Base-by-base conservation (phyloP, 2,329 filamentous ascomycete species). In the Thermoascus crustaceus region DNA sequence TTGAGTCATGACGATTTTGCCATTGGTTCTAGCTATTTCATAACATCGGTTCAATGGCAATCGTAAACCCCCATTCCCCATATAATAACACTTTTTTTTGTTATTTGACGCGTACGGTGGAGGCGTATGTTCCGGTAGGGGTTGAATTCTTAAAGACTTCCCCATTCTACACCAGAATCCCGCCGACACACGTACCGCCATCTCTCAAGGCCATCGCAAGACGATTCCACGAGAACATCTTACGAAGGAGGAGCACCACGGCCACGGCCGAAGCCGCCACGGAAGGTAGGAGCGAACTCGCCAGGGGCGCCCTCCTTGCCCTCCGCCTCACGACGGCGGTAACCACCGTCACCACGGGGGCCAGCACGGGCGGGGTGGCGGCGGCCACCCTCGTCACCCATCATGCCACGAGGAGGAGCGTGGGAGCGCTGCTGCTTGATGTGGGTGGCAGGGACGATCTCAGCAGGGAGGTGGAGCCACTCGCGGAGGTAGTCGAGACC, bases 381-480 rank as follows among this genome's bases (percentile, higher is more conserved):
- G 64, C 82, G 78, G 57, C 76, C 71, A 66, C 94, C 88, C 52
- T 80, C 78, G 63, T 75, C 78, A 59, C 87, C 87, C 75, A 96
- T 80, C 91, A 98, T 96, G 66, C 91, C 91, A 63, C 91, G 88
- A 64, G 91, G 89, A 70, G 89, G 89, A 73, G 87, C 88, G 73
- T 95, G 87, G 60, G 86, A 91, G 71, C 91, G 86, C 79, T 95
- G 87, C 78, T 95, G 88, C 85, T 98, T 98, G 76, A 98, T 96
- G 83, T 98, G 91, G 63, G 91, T 98, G 63, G 93, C 87, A 58
- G 91, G 91, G 55, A 98, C 91, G 66, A 98, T 95, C 81, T 98
- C 91, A 67, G 91, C 88, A 62, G 91, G 91, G 60, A 98, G 84
- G 75, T 98, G 91, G 60, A 98, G 88, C 91, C 91, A 98, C 78